Evolutionary conservation across 1,139 yeast genomes (phyloP), one percentile per base, ranked within the genome.

Genomic region (Sugiyamaella grinbergsii): DNA sequence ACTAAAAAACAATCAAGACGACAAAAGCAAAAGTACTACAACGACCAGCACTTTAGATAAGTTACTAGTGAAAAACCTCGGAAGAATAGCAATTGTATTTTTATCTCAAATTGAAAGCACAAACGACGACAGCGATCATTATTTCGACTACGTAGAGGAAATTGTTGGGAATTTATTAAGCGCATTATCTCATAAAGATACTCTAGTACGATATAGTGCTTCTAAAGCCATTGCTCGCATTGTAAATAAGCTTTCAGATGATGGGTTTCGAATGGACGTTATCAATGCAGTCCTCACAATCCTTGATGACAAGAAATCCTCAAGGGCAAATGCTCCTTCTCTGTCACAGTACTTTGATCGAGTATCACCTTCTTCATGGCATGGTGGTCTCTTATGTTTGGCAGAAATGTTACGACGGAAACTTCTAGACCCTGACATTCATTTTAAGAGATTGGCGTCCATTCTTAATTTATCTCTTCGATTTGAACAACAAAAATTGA

Each of bases 401-500:
- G 82, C 81, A 0, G 81, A 77, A 54, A 60, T 76, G 11, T 59
- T 75, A 3, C 63, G 75, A 28, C 61, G 69, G 7, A 58, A 62
- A 2, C 50, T 69, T 29, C 49, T 71, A 2, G 46, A 57, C 19
- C 43, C 50, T 0, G 46, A 33, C 1, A 47, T 40, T 1, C 54
- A 54, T 7, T 54, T 66, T 3, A 48, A 75, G 59, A 20, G 44
- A 26, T 44, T 54, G 44, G 64, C 67, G 0, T 34, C 32, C 0
- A 65, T 76, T 1, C 51, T 78, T 1, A 55, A 59, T 1, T 55
- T 56, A 16, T 78, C 86, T 0, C 65, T 82, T 4, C 77, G 74
- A 43, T 76, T 84, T 54, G 82, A 79, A 51, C 84, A 82, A 52
- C 66, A 70, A 37, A 64, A 76, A 47, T 64, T 80, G 11, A 76